Conservation (phyloP, 2,329 filamentous ascomycete genomes). For the Ophiostoma australiae region DNA sequence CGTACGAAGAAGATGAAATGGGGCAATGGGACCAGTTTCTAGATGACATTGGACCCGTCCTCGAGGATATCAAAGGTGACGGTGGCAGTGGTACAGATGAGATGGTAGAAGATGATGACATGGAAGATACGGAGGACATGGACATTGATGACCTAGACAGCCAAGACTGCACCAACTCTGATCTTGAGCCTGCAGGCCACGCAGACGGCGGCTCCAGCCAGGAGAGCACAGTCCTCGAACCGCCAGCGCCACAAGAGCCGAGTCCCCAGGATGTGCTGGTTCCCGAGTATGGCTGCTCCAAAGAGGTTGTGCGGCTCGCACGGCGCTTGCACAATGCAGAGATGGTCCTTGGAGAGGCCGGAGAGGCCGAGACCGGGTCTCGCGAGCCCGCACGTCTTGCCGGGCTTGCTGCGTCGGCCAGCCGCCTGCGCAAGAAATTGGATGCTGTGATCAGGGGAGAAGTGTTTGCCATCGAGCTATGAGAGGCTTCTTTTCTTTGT, state of each 20-base stretch:
- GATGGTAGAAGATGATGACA: not conserved
- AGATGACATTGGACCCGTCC: not conserved
- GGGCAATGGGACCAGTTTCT: conserved; percentile 26
- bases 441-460: conserved; percentile 16
- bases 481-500: not conserved
- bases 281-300: conserved; percentile 19
- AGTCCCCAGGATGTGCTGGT: conserved; percentile 17
- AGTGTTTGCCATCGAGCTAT: conserved; percentile 22
- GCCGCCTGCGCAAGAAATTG: not conserved
- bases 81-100: not conserved
- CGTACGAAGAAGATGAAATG: conserved; percentile 23
- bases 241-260: not conserved
- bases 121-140: not conserved
- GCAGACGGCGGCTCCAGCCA: not conserved
- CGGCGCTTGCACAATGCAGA: not conserved
- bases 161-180: not conserved
- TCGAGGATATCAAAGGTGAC: not conserved
- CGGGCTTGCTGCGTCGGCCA: not conserved
- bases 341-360: not conserved
- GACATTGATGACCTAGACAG: not conserved
- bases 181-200: not conserved
- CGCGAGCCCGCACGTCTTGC: not conserved
- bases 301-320: conserved; percentile 24
- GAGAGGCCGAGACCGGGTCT: not conserved
- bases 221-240: not conserved